Conservation (phyloP, 768 basidiomycete species). For the Mycena haematopus region DNA sequence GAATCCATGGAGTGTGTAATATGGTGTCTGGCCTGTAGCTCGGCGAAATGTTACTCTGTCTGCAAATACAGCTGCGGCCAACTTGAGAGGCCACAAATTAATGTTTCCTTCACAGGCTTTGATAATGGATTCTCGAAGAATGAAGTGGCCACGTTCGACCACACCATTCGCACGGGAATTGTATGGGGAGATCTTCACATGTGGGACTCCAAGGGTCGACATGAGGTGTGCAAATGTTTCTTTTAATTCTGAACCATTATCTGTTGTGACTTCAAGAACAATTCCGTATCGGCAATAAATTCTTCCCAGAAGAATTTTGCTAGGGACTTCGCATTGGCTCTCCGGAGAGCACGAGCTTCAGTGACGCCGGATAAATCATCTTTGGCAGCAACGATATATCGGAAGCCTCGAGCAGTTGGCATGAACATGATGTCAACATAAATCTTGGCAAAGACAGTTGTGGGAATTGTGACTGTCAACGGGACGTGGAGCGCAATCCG, state of each 20-base stretch:
- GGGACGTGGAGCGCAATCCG: constrained; percentile 21
- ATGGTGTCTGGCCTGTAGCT: constrained; percentile 30
- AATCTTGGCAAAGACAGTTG: constrained; percentile 27
- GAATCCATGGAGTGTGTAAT: constrained; percentile 34
- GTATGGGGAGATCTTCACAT: constrained; percentile 13
- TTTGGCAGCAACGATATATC: constrained; percentile 34
- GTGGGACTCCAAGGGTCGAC: background rate
- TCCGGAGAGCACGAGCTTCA: constrained; percentile 31
- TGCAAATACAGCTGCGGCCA: constrained; percentile 9
- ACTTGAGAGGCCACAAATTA: constrained; percentile 7
- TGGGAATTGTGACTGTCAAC: constrained; percentile 9
- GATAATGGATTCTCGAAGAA: background rate
- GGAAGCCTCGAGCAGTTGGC: constrained; percentile 30
- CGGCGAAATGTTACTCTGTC: constrained; percentile 27
- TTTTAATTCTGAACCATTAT: constrained; percentile 35
- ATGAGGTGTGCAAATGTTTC: constrained; percentile 22
- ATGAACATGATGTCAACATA: constrained; percentile 36
- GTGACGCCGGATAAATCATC: constrained; percentile 37
- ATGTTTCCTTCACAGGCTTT: constrained; percentile 12
- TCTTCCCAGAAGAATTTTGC: constrained; percentile 40
- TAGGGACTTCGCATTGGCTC: constrained; percentile 20
- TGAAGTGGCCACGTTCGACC: constrained; percentile 12
- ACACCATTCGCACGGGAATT: constrained; percentile 10
- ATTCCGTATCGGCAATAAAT: constrained; percentile 40
- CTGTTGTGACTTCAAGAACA: constrained; percentile 32